Evolutionary conservation across 164 flowering plant genomes (phyloP), one percentile per base, ranked within the genome.

Genomic region (Macadamia tetraphylla): DNA sequence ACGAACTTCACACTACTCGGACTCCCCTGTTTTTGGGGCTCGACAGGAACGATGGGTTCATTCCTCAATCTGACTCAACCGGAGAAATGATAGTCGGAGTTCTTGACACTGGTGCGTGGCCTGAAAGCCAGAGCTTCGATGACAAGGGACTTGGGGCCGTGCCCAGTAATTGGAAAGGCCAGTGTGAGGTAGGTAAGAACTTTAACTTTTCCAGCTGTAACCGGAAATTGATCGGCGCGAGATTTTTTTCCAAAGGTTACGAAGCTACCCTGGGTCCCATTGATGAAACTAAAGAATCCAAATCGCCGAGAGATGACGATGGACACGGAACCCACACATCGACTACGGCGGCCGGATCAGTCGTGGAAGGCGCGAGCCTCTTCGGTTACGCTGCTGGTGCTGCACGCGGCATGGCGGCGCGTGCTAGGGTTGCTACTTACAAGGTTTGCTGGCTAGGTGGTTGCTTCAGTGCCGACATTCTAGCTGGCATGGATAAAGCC

Each of bases 251-350:
- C 2, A 57, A 31, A n/a, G 73, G 73, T 5, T 70, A 70, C 52
- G 63, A 64, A 18, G 56, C 62, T 6, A 10, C 43, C 3, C 0
- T 5, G 6, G 67, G 67, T 3, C 53, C 49, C 9, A 29, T 62
- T n/a, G 10, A 62, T 14, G 30, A 52, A 52, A 12, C 63, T 3
- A 23, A 9, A 63, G 62, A 53, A 29, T 56, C 30, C 8, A 32
- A 29, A 29, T 67, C 60, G 42, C 62, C 60, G 6, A 31, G 74
- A 29, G 70, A 71, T 55, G 46, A 61, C 23, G 49, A 59, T 18
- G 74, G 74, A 10, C 75, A 72, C 14, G 75, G 75, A 1, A 72
- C 71, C 12, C 75, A 72, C 63, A 72, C 75, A 5, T 53, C 75
- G 18, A 35, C 62, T 30, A 72, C 75, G 11, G 75, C 75, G 8